Evolutionary conservation across 371 early-diverging fungal species (phyloP).

Genomic region (Nematocida major): DNA sequence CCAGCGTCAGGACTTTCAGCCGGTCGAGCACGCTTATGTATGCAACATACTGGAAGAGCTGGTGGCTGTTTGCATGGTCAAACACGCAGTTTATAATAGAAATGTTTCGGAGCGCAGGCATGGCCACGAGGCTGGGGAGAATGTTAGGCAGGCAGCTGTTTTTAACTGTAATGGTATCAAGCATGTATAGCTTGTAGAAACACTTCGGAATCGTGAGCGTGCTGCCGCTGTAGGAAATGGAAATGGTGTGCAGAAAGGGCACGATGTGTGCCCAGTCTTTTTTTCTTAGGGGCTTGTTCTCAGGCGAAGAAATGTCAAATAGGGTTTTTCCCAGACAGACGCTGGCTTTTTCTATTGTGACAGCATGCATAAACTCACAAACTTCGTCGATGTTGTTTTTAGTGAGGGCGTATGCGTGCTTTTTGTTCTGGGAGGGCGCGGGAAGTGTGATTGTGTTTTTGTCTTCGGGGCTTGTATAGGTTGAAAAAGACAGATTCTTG

Average conservation of each 20-base stretch:
- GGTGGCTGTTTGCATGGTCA: not conserved
- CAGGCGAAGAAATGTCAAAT: not conserved
- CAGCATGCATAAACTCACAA: too few species aligned
- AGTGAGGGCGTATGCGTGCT: too few species aligned
- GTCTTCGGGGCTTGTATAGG: too few species aligned
- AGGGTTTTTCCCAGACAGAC: not conserved
- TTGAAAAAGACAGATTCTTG: too few species aligned
- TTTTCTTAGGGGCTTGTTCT: not conserved
- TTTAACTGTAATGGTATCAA: not conserved
- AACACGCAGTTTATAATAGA: not conserved
- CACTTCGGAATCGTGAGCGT: not conserved
- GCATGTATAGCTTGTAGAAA: slow-evolving; percentile 37
- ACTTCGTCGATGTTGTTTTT: too few species aligned
- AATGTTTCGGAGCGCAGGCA: slow-evolving; percentile 5
- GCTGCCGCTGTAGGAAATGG: not conserved
- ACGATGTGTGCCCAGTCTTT: not conserved
- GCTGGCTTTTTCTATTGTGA: not conserved
- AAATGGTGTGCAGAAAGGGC: not conserved
- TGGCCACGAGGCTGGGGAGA: not conserved
- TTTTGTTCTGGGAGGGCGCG: too few species aligned
- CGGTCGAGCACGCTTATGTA: not conserved
- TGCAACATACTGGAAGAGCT: not conserved
- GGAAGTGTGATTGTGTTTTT: too few species aligned
- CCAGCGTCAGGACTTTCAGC: not conserved
- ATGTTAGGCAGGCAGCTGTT: slow-evolving; percentile 3